A percentile compares a stretch with the other conserved stretches of the same genome.
Evolutionary conservation across 2,329 filamentous ascomycete species (phyloP).

Genomic region (Ceratocystis harringtonii): DNA sequence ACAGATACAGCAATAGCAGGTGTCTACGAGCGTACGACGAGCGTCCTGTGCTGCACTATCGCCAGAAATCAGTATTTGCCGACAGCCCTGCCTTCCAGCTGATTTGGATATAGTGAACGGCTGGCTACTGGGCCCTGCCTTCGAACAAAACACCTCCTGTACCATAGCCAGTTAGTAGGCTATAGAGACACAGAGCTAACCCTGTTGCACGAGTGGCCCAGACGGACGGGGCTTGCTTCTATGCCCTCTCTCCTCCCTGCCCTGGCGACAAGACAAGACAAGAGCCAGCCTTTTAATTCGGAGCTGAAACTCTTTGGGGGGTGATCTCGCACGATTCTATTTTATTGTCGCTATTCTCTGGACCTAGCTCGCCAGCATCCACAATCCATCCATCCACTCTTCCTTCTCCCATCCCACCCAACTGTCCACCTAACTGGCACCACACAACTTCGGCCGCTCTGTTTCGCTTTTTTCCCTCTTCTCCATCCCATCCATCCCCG

Average conservation of each 20-base stretch:
- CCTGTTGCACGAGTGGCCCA: not conserved
- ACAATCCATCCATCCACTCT: not conserved
- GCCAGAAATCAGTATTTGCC: too few species aligned
- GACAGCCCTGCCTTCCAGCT: too few species aligned
- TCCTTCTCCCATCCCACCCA: not conserved
- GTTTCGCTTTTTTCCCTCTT: not conserved
- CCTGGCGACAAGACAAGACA: not conserved
- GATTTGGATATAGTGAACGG: too few species aligned
- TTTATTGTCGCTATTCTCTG: not conserved
- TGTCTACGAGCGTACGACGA: too few species aligned
- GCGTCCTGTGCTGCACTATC: too few species aligned
- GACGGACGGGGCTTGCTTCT: not conserved
- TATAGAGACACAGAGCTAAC: not conserved
- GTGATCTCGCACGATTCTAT: not conserved
- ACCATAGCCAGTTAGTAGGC: too few species aligned
- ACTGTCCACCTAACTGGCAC: not conserved
- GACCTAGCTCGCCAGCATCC: not conserved
- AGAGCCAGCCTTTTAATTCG: slow-evolving; percentile 5
- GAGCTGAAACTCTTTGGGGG: slow-evolving; percentile 7
- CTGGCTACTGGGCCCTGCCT: too few species aligned
- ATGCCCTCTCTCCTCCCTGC: not conserved
- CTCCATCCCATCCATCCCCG: not conserved
- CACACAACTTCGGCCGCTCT: not conserved
- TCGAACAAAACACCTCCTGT: too few species aligned
- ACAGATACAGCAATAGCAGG: too few species aligned